phyloP scores from a whole-genome alignment of 345 rosid species.

The Raphanus sativus region DNA sequence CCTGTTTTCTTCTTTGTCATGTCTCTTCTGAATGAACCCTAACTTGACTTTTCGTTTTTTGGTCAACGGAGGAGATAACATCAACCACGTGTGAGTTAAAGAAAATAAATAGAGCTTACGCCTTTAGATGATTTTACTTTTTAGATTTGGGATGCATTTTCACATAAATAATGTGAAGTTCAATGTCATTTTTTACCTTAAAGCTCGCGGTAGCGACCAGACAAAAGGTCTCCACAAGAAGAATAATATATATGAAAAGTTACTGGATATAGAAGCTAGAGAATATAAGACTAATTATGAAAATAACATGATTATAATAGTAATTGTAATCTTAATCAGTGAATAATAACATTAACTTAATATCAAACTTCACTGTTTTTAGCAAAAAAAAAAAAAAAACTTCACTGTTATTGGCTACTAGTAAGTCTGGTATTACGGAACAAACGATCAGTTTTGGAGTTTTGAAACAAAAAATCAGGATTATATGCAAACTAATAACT shows the following conservation, averaged over 20 bases:
- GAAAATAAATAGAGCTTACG: background rate
- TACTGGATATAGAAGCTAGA: background rate
- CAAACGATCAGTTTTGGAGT: background rate
- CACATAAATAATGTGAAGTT: background rate
- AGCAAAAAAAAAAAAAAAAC: too few species aligned
- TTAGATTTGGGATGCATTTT: background rate
- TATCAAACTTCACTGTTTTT: background rate
- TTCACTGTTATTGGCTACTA: background rate
- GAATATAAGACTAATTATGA: background rate
- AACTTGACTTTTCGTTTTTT: background rate
- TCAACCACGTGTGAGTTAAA: constrained; percentile 18
- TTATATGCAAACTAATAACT: background rate
- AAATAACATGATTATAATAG: background rate
- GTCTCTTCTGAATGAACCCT: constrained; percentile 9
- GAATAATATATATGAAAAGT: background rate
- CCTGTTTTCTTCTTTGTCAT: constrained; percentile 1
- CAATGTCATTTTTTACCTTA: background rate
- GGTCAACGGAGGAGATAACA: background rate
- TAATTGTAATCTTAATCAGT: background rate
- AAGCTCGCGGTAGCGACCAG: constrained; percentile 25
- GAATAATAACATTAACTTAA: background rate
- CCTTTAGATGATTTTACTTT: background rate
- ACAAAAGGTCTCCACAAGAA: background rate
- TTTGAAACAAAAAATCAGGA: background rate
- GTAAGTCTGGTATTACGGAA: background rate